Base-by-base conservation (phyloP, 306 rosid genomes). In the Corylus americana region DNA sequence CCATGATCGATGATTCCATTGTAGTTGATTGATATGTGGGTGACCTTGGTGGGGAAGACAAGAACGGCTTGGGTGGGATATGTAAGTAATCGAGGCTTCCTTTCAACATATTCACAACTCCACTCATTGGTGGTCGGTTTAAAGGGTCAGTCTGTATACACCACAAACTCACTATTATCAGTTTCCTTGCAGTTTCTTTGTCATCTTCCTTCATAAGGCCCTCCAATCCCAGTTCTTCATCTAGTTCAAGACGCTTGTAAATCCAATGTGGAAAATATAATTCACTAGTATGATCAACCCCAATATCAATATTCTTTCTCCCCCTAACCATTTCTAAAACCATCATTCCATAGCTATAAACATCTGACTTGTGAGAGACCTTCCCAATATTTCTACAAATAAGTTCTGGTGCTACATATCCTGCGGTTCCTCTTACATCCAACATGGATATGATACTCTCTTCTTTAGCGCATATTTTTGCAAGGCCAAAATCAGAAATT, bases 141-240 rank as follows among this genome's bases (percentile, higher is more conserved):
- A 61, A 27, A 1, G 75, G 75, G 11, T 16, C 11, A 0, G 61
- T 71, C 4, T 71, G 75, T 11, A 50, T 71, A 18, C 75, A 71
- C 75, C 75, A 71, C 42, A 71, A 71, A 22, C 62, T 39, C 12
- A 71, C 75, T 1, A 71, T 8, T 20, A 16, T 16, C 75, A 71
- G 51, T 13, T 51, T 71, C 18, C 10, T 50, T 20, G 22, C 25
- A 11, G 2, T 71, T 71, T 71, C 45, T 25, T 13, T 4, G 5
- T 71, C 25, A 1, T 49, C 11, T 5, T 35, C 50, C 1, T 20
- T 50, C n/a, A 25, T 29, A 1, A 11, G 17, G 4, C 11, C 47
- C 0, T 7, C 8, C 4, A 48, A 1, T 49, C 22, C 16, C 13
- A 71, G 9, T 47, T 71, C 27, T n/a, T 55, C 22, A 0, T 55